Base-by-base conservation (phyloP, 192 early-diverging fungal genomes). In the Thamnidium elegans region DNA sequence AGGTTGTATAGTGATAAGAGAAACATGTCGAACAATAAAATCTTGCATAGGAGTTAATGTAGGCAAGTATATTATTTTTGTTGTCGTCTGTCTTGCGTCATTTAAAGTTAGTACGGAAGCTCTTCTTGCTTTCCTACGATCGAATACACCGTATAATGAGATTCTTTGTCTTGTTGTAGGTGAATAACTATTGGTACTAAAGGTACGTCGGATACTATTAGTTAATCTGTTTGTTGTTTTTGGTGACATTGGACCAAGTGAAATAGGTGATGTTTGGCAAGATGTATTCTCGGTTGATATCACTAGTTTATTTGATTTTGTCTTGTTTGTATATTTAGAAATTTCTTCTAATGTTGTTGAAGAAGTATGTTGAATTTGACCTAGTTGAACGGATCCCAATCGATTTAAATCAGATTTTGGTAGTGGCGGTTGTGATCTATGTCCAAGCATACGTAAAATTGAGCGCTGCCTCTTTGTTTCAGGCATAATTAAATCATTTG, bases 21-120 rank as follows among this genome's bases (percentile, higher is more conserved):
- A 93, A 32, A 90, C 75, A 55, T 95, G 93, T 52, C 90, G 87
- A 20, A 92, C 87, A 36, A 88, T 86, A 74, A 93, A 87, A 50
- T 86, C 79, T 61, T 91, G 89, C 11, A 94, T 74, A 9, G 87
- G 87, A 15, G 82, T 81, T 21, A 91, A 64, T 58, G 90, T 89
- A n/a, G 77, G 70, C 11, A 89, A 56, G 56, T 82, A 87, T 46
- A 21, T 53, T 55, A 45, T 48, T 17, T 39, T 34, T 44, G n/a
- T 55, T 51, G 3, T 43, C 32, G 31, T 34, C 23, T 30, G 65
- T 26, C 15, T 19, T 30, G 30, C 46, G 39, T 45, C 20, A 23
- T 59, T 11, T 13, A 21, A 15, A 1, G 58, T 59, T 23, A 59
- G 23, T 7, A 59, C 13, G 13, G 58, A 59, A 15, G 58, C 43